A percentile compares a stretch with the other conserved stretches of the same genome.
These are phyloP conservation scores for Amauroascus niger DNA, from an alignment of 2,329 filamentous ascomycete species.

Conservation along the genomic window DNA sequence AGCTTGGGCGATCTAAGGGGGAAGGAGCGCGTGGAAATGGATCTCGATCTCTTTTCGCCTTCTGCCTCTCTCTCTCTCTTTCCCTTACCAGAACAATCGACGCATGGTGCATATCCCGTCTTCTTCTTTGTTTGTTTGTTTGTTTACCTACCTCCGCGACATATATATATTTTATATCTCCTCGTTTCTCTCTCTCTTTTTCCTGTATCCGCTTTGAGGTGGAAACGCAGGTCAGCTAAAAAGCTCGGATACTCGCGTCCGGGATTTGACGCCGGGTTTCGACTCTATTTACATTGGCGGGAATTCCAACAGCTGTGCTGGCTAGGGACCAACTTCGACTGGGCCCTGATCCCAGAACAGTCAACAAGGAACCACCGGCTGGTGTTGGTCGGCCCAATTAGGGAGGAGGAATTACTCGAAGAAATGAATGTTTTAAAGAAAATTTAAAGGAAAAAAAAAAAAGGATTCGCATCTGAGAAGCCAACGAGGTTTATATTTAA, in stretches of 20 bases:
- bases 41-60: slow-evolving; percentile 5
- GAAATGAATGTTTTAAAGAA: neutral
- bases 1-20: slow-evolving; percentile 6
- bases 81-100: too few relatives aligned
- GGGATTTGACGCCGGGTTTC: neutral
- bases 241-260: neutral
- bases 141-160: too few relatives aligned
- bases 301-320: neutral
- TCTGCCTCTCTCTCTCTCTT: too few relatives aligned
- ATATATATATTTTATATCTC: too few relatives aligned
- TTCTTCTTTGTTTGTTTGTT: too few relatives aligned
- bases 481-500: neutral
- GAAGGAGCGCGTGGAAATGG: slow-evolving; percentile 8
- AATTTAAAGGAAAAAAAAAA: neutral
- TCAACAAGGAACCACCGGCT: neutral
- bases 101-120: too few relatives aligned
- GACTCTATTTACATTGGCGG: neutral
- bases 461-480: neutral
- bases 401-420: neutral
- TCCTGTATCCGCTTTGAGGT: too few relatives aligned
- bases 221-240: neutral
- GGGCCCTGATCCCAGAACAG: neutral
- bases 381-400: neutral
- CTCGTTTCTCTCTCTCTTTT: too few relatives aligned
- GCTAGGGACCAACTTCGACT: neutral